Evolutionary conservation across 345 rosid genomes (phyloP).

Genomic region (Moricandia arvensis): DNA sequence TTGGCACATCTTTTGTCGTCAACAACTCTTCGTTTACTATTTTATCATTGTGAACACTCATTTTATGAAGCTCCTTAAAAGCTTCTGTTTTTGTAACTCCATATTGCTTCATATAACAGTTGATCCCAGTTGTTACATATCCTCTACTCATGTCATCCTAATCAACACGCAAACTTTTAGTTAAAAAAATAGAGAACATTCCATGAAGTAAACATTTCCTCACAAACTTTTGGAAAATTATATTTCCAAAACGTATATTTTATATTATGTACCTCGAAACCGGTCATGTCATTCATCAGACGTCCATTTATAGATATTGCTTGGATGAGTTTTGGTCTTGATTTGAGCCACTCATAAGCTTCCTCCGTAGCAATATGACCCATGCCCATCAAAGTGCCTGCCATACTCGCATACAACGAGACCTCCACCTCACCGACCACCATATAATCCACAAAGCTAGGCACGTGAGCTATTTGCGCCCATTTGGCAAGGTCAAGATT

Average conservation of each 20-base stretch:
- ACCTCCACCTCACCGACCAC: neutral
- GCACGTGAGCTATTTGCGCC: slow-evolving; percentile 11
- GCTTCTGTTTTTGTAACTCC: slow-evolving; percentile 14
- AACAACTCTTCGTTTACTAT: slow-evolving; percentile 19
- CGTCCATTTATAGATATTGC: neutral
- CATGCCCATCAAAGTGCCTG: neutral
- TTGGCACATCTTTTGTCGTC: neutral
- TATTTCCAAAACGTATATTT: no score
- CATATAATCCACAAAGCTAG: slow-evolving; percentile 23
- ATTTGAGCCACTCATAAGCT: slow-evolving; percentile 20
- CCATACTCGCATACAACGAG: neutral
- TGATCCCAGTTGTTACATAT: neutral
- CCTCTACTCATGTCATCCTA: slow-evolving; percentile 40
- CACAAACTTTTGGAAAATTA: no score
- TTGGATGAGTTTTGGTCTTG: slow-evolving; percentile 21
- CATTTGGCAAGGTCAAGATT: neutral
- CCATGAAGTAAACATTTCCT: no score
- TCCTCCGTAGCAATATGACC: slow-evolving; percentile 8
- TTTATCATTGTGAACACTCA: neutral
- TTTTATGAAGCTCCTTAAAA: neutral
- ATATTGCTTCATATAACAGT: slow-evolving; percentile 30
- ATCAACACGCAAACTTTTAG: neutral
- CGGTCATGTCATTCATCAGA: slow-evolving; percentile 24
- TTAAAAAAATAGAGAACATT: neutral
- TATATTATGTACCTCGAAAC: slow-evolving; percentile 20